Evolutionary conservation across 805 yeast species (phyloP).

Genomic region (Candida andamanensis): DNA sequence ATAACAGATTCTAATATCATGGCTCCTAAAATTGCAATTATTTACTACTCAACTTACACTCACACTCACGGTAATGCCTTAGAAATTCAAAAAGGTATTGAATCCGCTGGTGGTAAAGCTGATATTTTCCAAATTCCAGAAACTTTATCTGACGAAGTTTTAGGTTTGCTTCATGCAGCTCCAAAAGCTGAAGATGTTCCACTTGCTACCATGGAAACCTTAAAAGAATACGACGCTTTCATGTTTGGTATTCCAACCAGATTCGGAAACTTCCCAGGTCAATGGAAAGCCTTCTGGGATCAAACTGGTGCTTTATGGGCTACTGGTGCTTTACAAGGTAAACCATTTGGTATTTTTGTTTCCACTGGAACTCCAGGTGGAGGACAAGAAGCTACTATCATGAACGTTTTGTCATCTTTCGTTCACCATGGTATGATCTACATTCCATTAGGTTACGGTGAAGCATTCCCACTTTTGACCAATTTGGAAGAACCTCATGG

Average conservation of each 20-base stretch:
- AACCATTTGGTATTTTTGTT: conserved; percentile 69
- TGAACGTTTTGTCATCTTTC: conserved; percentile 55
- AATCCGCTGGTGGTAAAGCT: conserved; percentile 61
- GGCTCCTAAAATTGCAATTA: conserved; percentile 28
- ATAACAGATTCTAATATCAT: background rate
- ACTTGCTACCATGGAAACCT: conserved; percentile 50
- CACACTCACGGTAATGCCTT: conserved; percentile 68
- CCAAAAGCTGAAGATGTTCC: conserved; percentile 43
- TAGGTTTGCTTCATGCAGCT: conserved; percentile 11
- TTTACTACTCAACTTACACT: conserved; percentile 69
- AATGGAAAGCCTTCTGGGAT: conserved; percentile 77
- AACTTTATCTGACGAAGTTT: conserved; percentile 18
- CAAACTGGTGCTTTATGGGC: conserved; percentile 77
- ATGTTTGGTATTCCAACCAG: conserved; percentile 80
- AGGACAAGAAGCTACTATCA: conserved; percentile 70
- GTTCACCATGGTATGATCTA: conserved; percentile 76
- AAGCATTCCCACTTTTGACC: conserved; percentile 39
- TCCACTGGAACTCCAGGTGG: conserved; percentile 74
- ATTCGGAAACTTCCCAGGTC: conserved; percentile 72
- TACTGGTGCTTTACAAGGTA: conserved; percentile 61
- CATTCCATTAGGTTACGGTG: conserved; percentile 71
- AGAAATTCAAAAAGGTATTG: conserved; percentile 62
- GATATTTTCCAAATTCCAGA: conserved; percentile 72
- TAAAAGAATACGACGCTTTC: conserved; percentile 65
- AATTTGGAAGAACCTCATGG: conserved; percentile 67